Evolutionary conservation across 2,329 filamentous ascomycete genomes (phyloP), one percentile per base, ranked within the genome.

Genomic region (Calcarisporium arbuscula): DNA sequence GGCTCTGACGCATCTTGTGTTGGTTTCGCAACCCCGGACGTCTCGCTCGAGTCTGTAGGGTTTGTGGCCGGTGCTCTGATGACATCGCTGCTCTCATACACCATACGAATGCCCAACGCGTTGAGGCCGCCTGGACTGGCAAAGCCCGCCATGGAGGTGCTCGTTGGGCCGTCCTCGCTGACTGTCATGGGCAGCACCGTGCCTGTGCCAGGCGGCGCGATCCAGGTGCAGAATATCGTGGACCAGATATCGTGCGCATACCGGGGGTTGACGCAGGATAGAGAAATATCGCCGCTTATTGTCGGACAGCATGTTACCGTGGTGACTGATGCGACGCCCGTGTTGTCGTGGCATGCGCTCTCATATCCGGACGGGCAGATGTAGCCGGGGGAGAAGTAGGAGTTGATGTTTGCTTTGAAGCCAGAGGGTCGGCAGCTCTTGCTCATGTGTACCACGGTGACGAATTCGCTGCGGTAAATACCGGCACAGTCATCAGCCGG

Each of bases 301-400:
- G 46, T 38, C 2, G 57, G 59, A 19, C 57, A 62, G 40, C 58
- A 61, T 4, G 56, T 61, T 11, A 61, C 45, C 2, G 57, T 61
- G 14, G 54, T 56, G 17, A 49, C 47, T 15, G 47, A 49, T 25
- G 35, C 34, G 11, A 48, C 46, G 10, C 48, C 48, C 3, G 35
- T 43, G 19, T 45, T 51, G 17, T 49, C 45, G 12, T 49, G 50
- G 40, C 56, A 59, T 8, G 42, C 45, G n/a, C 46, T 51, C n/a
- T 45, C 41, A 33, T 56, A 57, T 19, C 54, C 54, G 8, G 44
- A 47, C 20, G 49, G 52, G 32, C 58, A 62, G 7, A 45, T 50
- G 7, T 45, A 47, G n/a, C 51, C 54, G 12, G 49, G 45, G 2
- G 53, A 57, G 41, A 57, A 61, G 45, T 49, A 57, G 7, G 48